A percentile compares a stretch with the other conserved stretches of the same genome.
Conservation (phyloP, 1,139 yeast genomes). For the Hyphopichia buzzinii region DNA sequence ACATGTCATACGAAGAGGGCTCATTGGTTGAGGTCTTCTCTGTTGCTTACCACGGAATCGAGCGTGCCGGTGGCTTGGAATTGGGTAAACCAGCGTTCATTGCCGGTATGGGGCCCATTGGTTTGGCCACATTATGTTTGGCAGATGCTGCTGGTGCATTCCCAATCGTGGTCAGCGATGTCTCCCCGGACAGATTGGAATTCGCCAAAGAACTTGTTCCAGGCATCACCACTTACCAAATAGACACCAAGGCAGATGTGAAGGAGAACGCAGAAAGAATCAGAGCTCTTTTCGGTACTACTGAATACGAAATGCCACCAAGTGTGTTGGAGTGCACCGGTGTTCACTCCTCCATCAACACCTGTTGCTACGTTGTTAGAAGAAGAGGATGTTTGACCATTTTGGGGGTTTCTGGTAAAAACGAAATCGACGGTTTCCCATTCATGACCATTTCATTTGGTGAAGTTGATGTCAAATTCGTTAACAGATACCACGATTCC, state of each 20-base stretch:
- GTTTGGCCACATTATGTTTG: constrained; percentile 22
- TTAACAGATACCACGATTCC: constrained; percentile 36
- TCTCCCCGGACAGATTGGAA: constrained; percentile 18
- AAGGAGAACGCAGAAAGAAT: constrained; percentile 26
- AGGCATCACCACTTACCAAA: constrained; percentile 27
- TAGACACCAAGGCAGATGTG: constrained; percentile 13
- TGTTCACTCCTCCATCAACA: constrained; percentile 23
- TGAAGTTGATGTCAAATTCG: constrained; percentile 36
- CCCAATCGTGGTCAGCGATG: constrained; percentile 23
- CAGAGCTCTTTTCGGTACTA: constrained; percentile 22
- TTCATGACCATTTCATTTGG: constrained; percentile 39
- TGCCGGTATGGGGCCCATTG: constrained; percentile 29
- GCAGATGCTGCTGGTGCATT: constrained; percentile 24
- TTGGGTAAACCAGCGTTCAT: constrained; percentile 20
- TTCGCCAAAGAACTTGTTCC: constrained; percentile 24
- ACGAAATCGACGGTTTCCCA: constrained; percentile 32
- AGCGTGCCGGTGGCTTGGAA: constrained; percentile 18
- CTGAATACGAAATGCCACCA: constrained; percentile 21
- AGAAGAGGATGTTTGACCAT: constrained; percentile 30
- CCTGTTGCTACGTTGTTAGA: constrained; percentile 30
- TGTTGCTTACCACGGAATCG: constrained; percentile 25
- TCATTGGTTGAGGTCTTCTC: constrained; percentile 26
- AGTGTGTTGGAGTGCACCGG: constrained; percentile 30
- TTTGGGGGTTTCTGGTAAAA: constrained; percentile 33
- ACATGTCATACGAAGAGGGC: constrained; percentile 23